phyloP scores from a whole-genome alignment of 2,329 filamentous ascomycete genomes.

The Aspergillus transmontanensis region DNA sequence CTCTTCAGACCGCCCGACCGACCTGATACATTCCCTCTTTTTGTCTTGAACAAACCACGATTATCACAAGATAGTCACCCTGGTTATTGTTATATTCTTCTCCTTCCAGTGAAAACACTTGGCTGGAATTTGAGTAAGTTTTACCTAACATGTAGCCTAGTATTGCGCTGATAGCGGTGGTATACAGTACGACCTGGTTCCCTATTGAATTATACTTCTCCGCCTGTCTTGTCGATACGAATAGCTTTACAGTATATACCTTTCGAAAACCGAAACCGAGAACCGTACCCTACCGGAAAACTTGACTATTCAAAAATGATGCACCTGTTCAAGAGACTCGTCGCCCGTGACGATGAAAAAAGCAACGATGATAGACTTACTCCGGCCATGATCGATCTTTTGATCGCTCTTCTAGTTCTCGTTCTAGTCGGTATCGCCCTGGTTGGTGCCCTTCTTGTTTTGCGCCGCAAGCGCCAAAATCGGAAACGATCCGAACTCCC shows the following conservation, averaged over 20 bases:
- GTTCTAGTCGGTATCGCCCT: conserved; percentile 72
- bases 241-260: conserved; percentile 8
- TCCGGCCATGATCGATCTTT: conserved; percentile 69
- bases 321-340: conserved; percentile 48
- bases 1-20: conserved; percentile 14
- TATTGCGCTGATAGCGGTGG: not conserved
- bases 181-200: conserved; percentile 14
- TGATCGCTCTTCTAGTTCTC: conserved; percentile 78
- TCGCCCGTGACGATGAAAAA: conserved; percentile 53
- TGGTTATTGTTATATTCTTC: conserved; percentile 4
- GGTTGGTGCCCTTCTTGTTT: conserved; percentile 67
- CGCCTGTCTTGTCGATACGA: conserved; percentile 5
- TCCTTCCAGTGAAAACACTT: conserved; percentile 3
- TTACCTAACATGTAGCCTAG: not conserved
- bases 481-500: conserved; percentile 59
- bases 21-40: conserved; percentile 23
- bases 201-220: conserved; percentile 11
- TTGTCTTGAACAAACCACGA: conserved; percentile 4
- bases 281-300: conserved; percentile 1
- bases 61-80: conserved; percentile 5
- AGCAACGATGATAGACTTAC: conserved; percentile 54
- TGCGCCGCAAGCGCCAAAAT: conserved; percentile 68
- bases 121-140: conserved; percentile 17
- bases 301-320: conserved; percentile 23
- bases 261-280: conserved; percentile 1